These are phyloP conservation scores for Komagataella phaffii DNA, from an alignment of 805 yeast species.

Conservation along the genomic window DNA sequence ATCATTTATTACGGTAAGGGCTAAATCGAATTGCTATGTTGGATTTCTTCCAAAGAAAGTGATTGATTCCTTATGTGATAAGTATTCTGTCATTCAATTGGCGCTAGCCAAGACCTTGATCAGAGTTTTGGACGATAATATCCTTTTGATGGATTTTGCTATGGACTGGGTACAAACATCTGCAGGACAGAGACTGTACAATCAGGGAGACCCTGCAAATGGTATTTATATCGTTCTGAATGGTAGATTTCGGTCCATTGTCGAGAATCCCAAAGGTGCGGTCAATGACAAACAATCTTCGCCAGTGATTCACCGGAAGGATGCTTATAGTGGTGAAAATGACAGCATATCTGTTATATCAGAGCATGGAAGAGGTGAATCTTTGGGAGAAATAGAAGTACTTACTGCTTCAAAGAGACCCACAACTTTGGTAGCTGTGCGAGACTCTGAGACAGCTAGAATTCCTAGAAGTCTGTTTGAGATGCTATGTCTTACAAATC, in stretches of 20 bases:
- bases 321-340: background rate
- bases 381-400: conserved; percentile 92
- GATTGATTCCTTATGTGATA: conserved; percentile 57
- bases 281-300: background rate
- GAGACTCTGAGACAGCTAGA: conserved; percentile 90
- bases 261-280: conserved; percentile 8
- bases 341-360: conserved; percentile 27
- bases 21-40: conserved; percentile 48
- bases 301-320: background rate
- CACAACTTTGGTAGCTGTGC: conserved; percentile 64
- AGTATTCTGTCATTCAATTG: conserved; percentile 61
- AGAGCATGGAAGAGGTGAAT: conserved; percentile 89
- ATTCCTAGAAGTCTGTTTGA: conserved; percentile 87
- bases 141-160: conserved; percentile 76
- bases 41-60: conserved; percentile 58
- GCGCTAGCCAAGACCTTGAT: conserved; percentile 67
- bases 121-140: conserved; percentile 48
- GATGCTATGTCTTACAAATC: conserved; percentile 68
- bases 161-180: conserved; percentile 87
- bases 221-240: conserved; percentile 83
- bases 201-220: conserved; percentile 78
- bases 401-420: conserved; percentile 65
- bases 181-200: conserved; percentile 73
- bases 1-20: conserved; percentile 60
- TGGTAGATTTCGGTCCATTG: conserved; percentile 69